phyloP scores from a whole-genome alignment of 2,329 filamentous ascomycete genomes.

The Diplodia corticola region DNA sequence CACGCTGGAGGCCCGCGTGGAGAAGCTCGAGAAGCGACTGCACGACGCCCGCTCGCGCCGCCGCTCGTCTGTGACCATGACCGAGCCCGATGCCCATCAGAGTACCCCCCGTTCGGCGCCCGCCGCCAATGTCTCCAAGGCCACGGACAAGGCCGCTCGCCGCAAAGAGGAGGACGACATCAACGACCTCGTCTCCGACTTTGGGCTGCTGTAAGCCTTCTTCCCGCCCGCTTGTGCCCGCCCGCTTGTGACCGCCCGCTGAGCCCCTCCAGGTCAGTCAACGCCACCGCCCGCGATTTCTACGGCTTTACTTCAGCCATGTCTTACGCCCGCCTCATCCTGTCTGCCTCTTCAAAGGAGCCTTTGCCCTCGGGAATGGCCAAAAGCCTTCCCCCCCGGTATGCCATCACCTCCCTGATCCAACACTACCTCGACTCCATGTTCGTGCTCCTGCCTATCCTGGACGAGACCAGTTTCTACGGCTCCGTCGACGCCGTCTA shows the following conservation, averaged over 20 bases:
- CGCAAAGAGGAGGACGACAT: slow-evolving; percentile 78
- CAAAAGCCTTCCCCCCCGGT: slow-evolving; percentile 68
- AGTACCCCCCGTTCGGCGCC: slow-evolving; percentile 54
- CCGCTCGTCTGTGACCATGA: slow-evolving; percentile 68
- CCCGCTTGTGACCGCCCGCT: slow-evolving; percentile 25
- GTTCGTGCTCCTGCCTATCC: slow-evolving; percentile 77
- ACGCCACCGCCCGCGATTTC: slow-evolving; percentile 91
- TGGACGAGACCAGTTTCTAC: slow-evolving; percentile 76
- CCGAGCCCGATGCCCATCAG: slow-evolving; percentile 56
- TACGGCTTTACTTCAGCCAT: slow-evolving; percentile 85
- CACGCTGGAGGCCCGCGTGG: slow-evolving; percentile 86
- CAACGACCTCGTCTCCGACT: slow-evolving; percentile 88
- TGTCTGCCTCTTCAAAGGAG: slow-evolving; percentile 79
- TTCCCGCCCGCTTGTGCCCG: neutral
- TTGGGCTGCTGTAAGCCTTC: slow-evolving; percentile 74
- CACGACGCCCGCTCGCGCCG: slow-evolving; percentile 63
- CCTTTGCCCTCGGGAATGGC: slow-evolving; percentile 62
- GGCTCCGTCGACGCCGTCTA: slow-evolving; percentile 81
- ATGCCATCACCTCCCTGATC: slow-evolving; percentile 67
- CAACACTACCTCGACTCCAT: slow-evolving; percentile 85
- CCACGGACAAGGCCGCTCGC: slow-evolving; percentile 42
- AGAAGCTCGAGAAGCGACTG: slow-evolving; percentile 80
- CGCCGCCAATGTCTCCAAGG: slow-evolving; percentile 37
- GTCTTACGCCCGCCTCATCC: slow-evolving; percentile 85
- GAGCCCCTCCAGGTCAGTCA: slow-evolving; percentile 67